Evolutionary conservation across 2,329 filamentous ascomycete species (phyloP).

Genomic region (Clarireedia homoeocarpa): DNA sequence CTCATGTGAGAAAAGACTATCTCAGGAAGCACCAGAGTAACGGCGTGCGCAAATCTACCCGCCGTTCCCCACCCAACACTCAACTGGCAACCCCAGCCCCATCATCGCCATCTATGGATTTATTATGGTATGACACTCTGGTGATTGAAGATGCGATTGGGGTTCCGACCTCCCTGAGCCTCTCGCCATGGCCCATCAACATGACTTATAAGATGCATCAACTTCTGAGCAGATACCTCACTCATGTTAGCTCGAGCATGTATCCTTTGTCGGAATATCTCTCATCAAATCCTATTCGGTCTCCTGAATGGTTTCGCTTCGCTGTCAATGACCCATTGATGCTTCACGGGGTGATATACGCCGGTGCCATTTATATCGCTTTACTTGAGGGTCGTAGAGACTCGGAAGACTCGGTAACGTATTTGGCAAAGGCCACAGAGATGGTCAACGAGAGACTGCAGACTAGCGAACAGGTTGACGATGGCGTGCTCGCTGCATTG

Average conservation of each 20-base stretch:
- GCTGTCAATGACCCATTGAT: conserved; percentile 19
- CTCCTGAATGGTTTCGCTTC: conserved; percentile 17
- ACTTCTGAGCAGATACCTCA: conserved; percentile 16
- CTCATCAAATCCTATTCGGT: conserved; percentile 13
- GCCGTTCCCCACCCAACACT: background rate
- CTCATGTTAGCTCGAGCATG: conserved; percentile 10
- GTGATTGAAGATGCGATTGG: conserved; percentile 7
- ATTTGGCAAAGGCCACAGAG: conserved; percentile 10
- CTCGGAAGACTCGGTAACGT: conserved; percentile 13
- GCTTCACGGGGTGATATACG: conserved; percentile 19
- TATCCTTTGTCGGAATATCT: conserved; percentile 12
- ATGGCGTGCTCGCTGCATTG: conserved; percentile 7
- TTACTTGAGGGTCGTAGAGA: conserved; percentile 14
- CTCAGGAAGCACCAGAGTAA: conserved; percentile 7
- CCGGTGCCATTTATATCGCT: conserved; percentile 15
- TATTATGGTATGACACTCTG: background rate
- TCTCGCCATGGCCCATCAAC: conserved; percentile 12
- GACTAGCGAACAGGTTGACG: background rate
- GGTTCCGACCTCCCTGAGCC: conserved; percentile 11
- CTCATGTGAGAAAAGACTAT: conserved; percentile 17
- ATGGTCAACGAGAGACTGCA: conserved; percentile 15
- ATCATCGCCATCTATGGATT: background rate
- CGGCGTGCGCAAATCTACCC: background rate
- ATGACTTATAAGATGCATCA: conserved; percentile 12
- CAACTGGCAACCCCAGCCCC: background rate